Conservation (phyloP, 129 eudicot genomes). For the Ambrosia artemisiifolia region DNA sequence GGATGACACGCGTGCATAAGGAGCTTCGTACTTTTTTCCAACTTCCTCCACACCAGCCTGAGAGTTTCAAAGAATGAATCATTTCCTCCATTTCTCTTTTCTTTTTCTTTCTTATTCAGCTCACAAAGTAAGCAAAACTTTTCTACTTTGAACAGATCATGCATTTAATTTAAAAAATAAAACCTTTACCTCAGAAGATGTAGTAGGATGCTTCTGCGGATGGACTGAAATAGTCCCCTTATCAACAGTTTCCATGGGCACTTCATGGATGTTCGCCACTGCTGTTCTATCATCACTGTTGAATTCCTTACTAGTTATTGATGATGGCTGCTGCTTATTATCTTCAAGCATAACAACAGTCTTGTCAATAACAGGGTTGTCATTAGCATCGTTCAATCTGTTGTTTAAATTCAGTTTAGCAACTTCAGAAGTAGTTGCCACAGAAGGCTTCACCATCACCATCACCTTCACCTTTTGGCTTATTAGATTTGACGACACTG, state of each 20-base stretch:
- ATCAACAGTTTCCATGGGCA: conserved; percentile 40
- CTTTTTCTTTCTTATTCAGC: background rate
- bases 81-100: too few relatives aligned
- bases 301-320: conserved; percentile 24
- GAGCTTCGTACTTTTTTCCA: conserved; percentile 38
- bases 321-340: conserved; percentile 60
- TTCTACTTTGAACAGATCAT: too few relatives aligned
- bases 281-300: conserved; percentile 20
- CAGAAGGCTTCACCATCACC: too few relatives aligned
- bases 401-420: conserved; percentile 26
- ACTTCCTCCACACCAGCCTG: conserved; percentile 42
- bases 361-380: conserved; percentile 70
- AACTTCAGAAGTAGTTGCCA: conserved; percentile 17
- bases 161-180: too few relatives aligned
- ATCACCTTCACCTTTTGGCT: conserved; percentile 33
- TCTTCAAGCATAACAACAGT: conserved; percentile 72
- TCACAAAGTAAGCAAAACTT: background rate
- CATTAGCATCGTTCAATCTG: conserved; percentile 39
- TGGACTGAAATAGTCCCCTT: conserved; percentile 34
- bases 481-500: conserved; percentile 31
- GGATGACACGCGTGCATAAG: conserved; percentile 72
- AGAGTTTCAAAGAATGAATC: background rate
- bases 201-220: conserved; percentile 23
- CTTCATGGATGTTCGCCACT: conserved; percentile 33
- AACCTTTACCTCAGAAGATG: conserved; percentile 40